phyloP scores from a whole-genome alignment of 164 flowering plant species.

The Berberis thunbergii region DNA sequence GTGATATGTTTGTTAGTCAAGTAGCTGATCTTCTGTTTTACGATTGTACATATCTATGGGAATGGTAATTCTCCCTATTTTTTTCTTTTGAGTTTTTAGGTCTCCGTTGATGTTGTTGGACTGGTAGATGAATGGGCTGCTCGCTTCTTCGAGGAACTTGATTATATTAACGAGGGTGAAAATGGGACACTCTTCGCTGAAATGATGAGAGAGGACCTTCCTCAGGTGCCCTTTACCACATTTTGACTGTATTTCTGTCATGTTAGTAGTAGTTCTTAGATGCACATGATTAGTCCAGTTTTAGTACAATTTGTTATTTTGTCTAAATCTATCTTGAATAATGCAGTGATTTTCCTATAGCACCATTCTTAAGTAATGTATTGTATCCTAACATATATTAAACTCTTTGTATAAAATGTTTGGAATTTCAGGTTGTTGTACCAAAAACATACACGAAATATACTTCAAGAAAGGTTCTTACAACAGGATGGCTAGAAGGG shows the following conservation, averaged over 20 bases:
- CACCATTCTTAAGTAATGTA: too few relatives aligned
- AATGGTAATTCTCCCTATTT: neutral
- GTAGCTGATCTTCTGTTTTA: too few relatives aligned
- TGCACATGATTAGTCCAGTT: neutral
- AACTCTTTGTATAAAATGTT: too few relatives aligned
- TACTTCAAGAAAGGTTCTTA: constrained; percentile 95
- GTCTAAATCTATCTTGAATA: too few relatives aligned
- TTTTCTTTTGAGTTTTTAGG: constrained; percentile 25
- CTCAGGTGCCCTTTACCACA: constrained; percentile 47
- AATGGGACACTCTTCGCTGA: constrained; percentile 85
- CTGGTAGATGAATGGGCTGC: constrained; percentile 99
- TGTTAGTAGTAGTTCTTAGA: neutral
- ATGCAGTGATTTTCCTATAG: too few relatives aligned
- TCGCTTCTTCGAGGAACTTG: constrained; percentile 97
- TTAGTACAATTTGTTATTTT: neutral
- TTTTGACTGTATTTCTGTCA: neutral
- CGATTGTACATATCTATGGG: neutral
- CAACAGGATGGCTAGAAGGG: constrained; percentile 91
- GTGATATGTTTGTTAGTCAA: too few relatives aligned
- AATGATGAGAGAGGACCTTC: constrained; percentile 96
- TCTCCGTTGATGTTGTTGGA: constrained; percentile 91
- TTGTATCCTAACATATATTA: too few relatives aligned
- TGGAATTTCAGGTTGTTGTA: constrained; percentile 62
- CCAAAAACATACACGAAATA: constrained; percentile 78
- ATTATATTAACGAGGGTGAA: constrained; percentile 94